These are phyloP conservation scores for Mortierella sp. DNA, from an alignment of 371 early-diverging fungal species.

Conservation along the genomic window DNA sequence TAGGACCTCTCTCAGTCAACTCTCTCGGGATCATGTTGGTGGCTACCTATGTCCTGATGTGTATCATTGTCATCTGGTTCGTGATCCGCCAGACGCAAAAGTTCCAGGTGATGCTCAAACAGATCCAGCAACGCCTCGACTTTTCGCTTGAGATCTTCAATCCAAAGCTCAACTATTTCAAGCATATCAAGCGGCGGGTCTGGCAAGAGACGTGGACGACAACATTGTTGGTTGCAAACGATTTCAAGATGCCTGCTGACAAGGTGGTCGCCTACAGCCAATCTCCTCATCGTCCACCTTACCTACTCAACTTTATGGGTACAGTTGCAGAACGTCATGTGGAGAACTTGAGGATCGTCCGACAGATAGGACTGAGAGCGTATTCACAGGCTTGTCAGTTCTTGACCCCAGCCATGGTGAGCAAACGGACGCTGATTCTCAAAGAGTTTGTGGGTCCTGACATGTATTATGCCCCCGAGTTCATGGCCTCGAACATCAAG, in stretches of 20 bases:
- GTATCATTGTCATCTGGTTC: slow-evolving; percentile 48
- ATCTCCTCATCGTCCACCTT: slow-evolving; percentile 63
- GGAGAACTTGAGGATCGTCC: slow-evolving; percentile 67
- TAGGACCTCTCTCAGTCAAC: slow-evolving; percentile 31
- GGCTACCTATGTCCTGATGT: slow-evolving; percentile 41
- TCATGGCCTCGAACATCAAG: slow-evolving; percentile 54
- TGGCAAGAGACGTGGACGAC: slow-evolving; percentile 78
- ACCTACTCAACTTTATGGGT: slow-evolving; percentile 66
- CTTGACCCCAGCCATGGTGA: slow-evolving; percentile 35
- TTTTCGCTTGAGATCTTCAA: slow-evolving; percentile 54
- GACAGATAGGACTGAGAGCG: slow-evolving; percentile 60
- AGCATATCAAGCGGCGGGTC: slow-evolving; percentile 55
- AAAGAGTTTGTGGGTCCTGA: slow-evolving; percentile 65
- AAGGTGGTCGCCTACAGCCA: slow-evolving; percentile 59
- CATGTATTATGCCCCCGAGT: slow-evolving; percentile 68
- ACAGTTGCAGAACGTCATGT: slow-evolving; percentile 69
- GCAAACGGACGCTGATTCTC: slow-evolving; percentile 51
- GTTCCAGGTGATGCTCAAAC: slow-evolving; percentile 54
- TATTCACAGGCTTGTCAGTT: slow-evolving; percentile 58
- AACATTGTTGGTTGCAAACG: slow-evolving; percentile 60
- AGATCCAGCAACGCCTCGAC: slow-evolving; percentile 51
- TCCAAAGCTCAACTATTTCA: slow-evolving; percentile 50
- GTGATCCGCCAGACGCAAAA: slow-evolving; percentile 51
- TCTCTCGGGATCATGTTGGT: slow-evolving; percentile 37
- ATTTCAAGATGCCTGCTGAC: slow-evolving; percentile 61